Conservation (phyloP, 306 rosid genomes). For the Corylus americana region DNA sequence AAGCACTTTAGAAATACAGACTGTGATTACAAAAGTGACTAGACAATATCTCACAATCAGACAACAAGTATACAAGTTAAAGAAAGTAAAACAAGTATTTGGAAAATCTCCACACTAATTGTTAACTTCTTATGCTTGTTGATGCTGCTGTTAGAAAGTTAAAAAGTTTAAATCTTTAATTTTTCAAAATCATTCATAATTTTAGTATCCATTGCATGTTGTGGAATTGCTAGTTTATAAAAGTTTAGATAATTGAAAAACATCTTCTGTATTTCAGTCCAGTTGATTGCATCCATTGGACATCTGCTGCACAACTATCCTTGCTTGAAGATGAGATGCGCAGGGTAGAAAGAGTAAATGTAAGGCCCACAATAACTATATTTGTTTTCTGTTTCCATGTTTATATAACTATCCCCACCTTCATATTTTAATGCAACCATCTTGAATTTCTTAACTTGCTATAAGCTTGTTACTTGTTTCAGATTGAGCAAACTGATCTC, state of each 20-base stretch:
- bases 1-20: neutral
- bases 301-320: slow-evolving; percentile 91
- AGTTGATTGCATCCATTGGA: slow-evolving; percentile 99
- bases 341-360: slow-evolving; percentile 93
- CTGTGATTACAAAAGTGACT: neutral
- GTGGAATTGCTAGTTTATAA: slow-evolving; percentile 8
- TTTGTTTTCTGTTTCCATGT: slow-evolving; percentile 9
- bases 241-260: slow-evolving; percentile 8
- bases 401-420: neutral
- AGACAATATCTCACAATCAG: neutral
- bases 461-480: slow-evolving; percentile 13
- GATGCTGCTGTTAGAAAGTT: slow-evolving; percentile 13
- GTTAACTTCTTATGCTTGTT: neutral
- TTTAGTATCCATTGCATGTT: neutral
- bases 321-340: slow-evolving; percentile 98
- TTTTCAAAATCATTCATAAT: neutral
- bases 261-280: slow-evolving; percentile 62
- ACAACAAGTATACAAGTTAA: neutral
- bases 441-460: slow-evolving; percentile 14
- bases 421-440: slow-evolving; percentile 23
- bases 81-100: neutral
- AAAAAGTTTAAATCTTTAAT: neutral
- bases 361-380: slow-evolving; percentile 36
- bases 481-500: slow-evolving; percentile 20
- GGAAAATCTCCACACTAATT: neutral